Evolutionary conservation across 2,329 filamentous ascomycete genomes (phyloP).

Genomic region (Talaromyces sp.): DNA sequence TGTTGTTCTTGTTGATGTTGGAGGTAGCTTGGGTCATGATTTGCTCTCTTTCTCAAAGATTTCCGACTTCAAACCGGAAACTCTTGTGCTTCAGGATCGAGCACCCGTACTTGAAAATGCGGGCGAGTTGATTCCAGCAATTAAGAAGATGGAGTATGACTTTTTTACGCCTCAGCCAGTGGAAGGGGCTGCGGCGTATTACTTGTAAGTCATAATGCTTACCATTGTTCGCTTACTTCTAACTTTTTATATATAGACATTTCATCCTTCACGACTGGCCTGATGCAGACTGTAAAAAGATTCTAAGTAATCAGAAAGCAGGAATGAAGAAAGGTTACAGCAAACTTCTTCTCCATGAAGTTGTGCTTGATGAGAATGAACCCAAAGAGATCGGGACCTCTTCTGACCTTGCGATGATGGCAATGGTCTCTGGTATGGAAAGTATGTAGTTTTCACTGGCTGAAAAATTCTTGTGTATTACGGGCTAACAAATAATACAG

Average conservation of each 20-base stretch:
- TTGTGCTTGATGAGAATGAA: conserved; percentile 22
- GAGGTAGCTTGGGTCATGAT: conserved; percentile 16
- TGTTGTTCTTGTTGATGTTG: conserved; percentile 19
- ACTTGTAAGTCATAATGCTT: not conserved
- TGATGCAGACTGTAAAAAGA: conserved; percentile 27
- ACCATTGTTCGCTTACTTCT: not conserved
- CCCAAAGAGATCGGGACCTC: conserved; percentile 34
- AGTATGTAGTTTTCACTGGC: not conserved
- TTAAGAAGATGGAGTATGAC: conserved; percentile 39
- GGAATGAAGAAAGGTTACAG: conserved; percentile 26
- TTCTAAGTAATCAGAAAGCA: conserved; percentile 23
- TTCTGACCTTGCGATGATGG: conserved; percentile 13
- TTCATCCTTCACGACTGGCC: conserved; percentile 35
- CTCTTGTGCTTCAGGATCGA: conserved; percentile 46
- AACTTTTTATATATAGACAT: conserved; percentile 19
- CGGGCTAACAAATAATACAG: not conserved
- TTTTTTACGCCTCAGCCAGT: conserved; percentile 46
- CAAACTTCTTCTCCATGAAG: conserved; percentile 27
- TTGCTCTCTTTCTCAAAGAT: conserved; percentile 25
- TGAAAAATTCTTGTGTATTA: not conserved
- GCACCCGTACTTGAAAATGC: conserved; percentile 29
- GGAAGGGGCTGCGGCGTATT: conserved; percentile 28
- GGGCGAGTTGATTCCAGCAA: conserved; percentile 14
- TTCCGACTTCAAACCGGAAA: conserved; percentile 34
- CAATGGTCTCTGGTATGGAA: conserved; percentile 10